Evolutionary conservation across 2,329 filamentous ascomycete genomes (phyloP), one percentile per base, ranked within the genome.

Genomic region (Botrytis sinoallii): DNA sequence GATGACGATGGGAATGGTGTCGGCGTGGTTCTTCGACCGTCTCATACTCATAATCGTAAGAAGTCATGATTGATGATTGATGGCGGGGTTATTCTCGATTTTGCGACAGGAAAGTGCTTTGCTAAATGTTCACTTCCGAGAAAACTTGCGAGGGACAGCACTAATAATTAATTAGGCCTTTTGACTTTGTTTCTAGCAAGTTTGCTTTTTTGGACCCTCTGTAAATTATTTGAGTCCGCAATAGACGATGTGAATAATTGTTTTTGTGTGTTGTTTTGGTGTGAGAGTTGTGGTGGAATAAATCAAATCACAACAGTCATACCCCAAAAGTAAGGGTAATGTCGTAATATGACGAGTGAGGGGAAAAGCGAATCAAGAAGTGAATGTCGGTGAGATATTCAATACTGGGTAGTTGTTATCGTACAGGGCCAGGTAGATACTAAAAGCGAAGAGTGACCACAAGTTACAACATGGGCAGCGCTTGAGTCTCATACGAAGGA

Each of bases 1-100:
- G 72, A 80, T 77, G 75, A 61, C 76, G 79, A 69, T 79, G 77
- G 35, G 77, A 79, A 44, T 77, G 75, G 63, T 79, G 77, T 48
- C 78, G 77, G 35, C 76, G 77, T 65, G 79, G 76, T 72, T 81
- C 80, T 52, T 77, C 68, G 63, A 72, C 71, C 35, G 71, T 72
- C 14, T 72, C 71, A 60, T 72, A 72, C 6, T 80, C 79, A 74
- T 81, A 80, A 22, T 73, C 65, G 66, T 73, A 73, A 20, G 64
- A 61, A 70, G 76, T 71, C 73, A 72, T 72, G 22, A 32, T 60
- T 68, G 52, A 44, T 68, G 40, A 48, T 32, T 29, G 52, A 57
- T 57, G 52, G 59, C 70, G 70, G 70, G 70, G 61, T 38, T 63
- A n/a, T 68, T 48, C 40, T 60, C 25, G 63, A 67, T 60, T 60